Evolutionary conservation across 2,329 filamentous ascomycete genomes (phyloP).

Genomic region (Penicillium sp.): DNA sequence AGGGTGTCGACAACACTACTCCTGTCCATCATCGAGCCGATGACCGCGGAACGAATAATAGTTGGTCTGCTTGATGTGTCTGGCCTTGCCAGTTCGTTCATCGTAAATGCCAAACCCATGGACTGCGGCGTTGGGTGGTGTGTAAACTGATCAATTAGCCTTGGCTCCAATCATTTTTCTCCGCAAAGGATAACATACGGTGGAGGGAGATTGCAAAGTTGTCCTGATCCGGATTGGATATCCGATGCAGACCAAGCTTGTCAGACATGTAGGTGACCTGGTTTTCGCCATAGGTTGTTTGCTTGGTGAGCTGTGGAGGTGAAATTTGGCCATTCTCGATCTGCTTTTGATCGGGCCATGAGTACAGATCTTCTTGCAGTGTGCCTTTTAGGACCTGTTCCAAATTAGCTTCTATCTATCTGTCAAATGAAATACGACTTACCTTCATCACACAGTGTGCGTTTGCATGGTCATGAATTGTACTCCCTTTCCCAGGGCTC

Average conservation of each 20-base stretch:
- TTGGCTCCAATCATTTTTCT: not conserved
- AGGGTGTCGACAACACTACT: conserved; percentile 1
- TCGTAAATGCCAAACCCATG: conserved; percentile 81
- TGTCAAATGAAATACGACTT: not conserved
- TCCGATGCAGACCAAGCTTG: conserved; percentile 76
- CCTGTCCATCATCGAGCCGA: conserved; percentile 24
- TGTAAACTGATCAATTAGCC: conserved; percentile 59
- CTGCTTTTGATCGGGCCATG: conserved; percentile 59
- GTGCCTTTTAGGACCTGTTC: conserved; percentile 68
- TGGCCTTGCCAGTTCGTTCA: conserved; percentile 69
- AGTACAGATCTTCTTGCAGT: conserved; percentile 77
- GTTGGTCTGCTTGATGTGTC: conserved; percentile 66
- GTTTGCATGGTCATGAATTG: conserved; percentile 85
- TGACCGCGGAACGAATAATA: conserved; percentile 65
- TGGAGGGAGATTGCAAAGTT: conserved; percentile 83
- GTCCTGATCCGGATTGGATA: conserved; percentile 68
- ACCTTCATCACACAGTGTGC: conserved; percentile 88
- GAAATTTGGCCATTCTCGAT: conserved; percentile 47
- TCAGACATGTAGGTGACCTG: conserved; percentile 90
- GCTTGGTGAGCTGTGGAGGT: conserved; percentile 63
- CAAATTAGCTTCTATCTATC: not conserved
- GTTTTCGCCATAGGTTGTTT: conserved; percentile 67
- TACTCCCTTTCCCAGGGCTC: conserved; percentile 77
- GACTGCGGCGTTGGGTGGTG: conserved; percentile 82
- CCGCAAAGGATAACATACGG: conserved; percentile 45